These are phyloP conservation scores for Lichtheimia corymbifera DNA, from an alignment of 371 early-diverging fungal species.

Conservation along the genomic window DNA sequence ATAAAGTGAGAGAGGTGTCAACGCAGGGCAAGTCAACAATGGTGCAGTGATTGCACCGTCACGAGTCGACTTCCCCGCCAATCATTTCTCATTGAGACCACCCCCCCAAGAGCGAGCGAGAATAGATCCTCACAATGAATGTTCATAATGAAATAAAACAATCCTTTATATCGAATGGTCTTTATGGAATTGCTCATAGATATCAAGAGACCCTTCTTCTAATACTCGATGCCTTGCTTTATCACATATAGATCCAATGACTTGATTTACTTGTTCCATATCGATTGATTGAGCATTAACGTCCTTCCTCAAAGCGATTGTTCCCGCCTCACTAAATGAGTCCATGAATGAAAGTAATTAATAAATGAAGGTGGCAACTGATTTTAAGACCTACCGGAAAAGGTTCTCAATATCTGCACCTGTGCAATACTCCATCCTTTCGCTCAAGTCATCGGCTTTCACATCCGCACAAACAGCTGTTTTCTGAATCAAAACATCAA, in stretches of 20 bases:
- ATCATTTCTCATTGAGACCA: neutral
- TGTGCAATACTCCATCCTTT: conserved; percentile 54
- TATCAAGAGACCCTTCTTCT: conserved; percentile 21
- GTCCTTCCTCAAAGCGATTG: conserved; percentile 48
- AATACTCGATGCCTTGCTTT: conserved; percentile 31
- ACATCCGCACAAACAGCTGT: conserved; percentile 29
- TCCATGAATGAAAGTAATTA: neutral
- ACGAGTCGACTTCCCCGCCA: neutral
- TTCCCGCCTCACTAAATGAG: conserved; percentile 56
- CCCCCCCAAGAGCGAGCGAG: too few relatives aligned
- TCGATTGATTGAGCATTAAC: conserved; percentile 22
- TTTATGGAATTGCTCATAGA: conserved; percentile 33
- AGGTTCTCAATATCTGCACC: conserved; percentile 65
- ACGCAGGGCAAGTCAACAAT: conserved; percentile 1
- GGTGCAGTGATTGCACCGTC: neutral
- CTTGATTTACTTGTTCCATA: conserved; percentile 19
- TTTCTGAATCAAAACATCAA: conserved; percentile 29
- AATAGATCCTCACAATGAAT: too few relatives aligned
- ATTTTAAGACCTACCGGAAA: conserved; percentile 44
- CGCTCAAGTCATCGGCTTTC: conserved; percentile 40
- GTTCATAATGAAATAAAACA: too few relatives aligned
- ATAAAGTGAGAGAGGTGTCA: neutral
- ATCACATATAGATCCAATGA: conserved; percentile 25
- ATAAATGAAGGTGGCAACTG: neutral
- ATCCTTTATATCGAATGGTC: neutral